phyloP scores from a whole-genome alignment of 306 rosid genomes.

The Betula pendula region DNA sequence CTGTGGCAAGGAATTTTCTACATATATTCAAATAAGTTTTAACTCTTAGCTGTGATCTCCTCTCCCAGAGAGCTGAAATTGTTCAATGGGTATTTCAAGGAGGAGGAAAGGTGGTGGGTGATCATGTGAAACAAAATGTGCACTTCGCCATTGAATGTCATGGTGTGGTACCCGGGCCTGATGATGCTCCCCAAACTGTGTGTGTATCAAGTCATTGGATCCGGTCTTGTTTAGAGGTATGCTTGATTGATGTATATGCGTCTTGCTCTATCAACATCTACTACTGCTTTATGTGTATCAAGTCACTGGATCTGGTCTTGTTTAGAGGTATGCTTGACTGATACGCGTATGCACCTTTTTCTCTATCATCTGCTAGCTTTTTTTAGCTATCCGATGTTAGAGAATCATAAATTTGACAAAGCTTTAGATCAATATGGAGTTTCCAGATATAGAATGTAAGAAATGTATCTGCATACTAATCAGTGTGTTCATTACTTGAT shows the following conservation, averaged over 20 bases:
- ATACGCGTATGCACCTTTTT: slow-evolving; percentile 22
- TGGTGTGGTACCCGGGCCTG: slow-evolving; percentile 50
- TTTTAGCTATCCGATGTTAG: slow-evolving; percentile 7
- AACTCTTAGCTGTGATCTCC: slow-evolving; percentile 30
- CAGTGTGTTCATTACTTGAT: neutral
- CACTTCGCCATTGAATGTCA: slow-evolving; percentile 78
- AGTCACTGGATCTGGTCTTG: slow-evolving; percentile 92
- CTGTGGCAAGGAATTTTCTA: slow-evolving; percentile 16
- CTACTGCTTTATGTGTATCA: slow-evolving; percentile 49
- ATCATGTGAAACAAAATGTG: slow-evolving; percentile 41
- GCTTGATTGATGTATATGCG: slow-evolving; percentile 21
- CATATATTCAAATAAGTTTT: slow-evolving; percentile 12
- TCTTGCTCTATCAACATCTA: slow-evolving; percentile 25
- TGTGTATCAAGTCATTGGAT: slow-evolving; percentile 89
- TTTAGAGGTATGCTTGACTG: slow-evolving; percentile 62
- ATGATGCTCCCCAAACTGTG: slow-evolving; percentile 32
- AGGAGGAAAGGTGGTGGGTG: slow-evolving; percentile 66
- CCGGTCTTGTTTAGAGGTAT: slow-evolving; percentile 88
- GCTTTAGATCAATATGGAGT: neutral
- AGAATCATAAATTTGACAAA: slow-evolving; percentile 17
- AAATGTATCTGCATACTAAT: neutral
- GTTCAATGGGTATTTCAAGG: slow-evolving; percentile 88
- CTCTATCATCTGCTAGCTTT: slow-evolving; percentile 15
- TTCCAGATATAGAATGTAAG: neutral
- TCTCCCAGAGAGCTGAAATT: slow-evolving; percentile 74